Evolutionary conservation across 2,329 filamentous ascomycete genomes (phyloP).

Genomic region (Claviceps cyperi): DNA sequence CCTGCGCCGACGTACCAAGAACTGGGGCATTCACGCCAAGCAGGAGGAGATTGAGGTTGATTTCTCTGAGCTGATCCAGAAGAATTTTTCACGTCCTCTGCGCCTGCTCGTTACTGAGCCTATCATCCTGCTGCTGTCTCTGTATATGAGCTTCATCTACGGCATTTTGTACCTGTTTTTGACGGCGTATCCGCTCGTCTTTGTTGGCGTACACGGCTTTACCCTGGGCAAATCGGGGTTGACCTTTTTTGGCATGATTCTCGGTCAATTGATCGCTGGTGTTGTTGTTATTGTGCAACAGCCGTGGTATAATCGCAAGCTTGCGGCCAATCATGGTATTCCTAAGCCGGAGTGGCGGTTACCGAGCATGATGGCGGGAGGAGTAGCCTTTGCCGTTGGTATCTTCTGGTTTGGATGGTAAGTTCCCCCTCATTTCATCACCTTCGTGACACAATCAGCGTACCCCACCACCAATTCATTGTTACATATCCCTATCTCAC

Average conservation of each 20-base stretch:
- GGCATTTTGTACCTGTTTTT: conserved; percentile 73
- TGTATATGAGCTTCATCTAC: conserved; percentile 67
- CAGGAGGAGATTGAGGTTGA: conserved; percentile 59
- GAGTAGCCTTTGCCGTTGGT: conserved; percentile 44
- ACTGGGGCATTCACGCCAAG: conserved; percentile 59
- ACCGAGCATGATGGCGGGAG: conserved; percentile 45
- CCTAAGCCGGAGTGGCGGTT: conserved; percentile 54
- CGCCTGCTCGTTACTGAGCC: conserved; percentile 53
- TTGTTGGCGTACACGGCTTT: conserved; percentile 58
- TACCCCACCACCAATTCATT: too few relatives aligned
- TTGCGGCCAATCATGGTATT: conserved; percentile 50
- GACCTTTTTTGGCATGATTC: conserved; percentile 74
- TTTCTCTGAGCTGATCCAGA: conserved; percentile 45
- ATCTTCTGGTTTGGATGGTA: conserved; percentile 69
- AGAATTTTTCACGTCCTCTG: conserved; percentile 53
- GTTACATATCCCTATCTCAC: not conserved
- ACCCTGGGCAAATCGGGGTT: conserved; percentile 56
- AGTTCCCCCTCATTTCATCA: conserved; percentile 7
- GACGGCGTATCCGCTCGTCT: conserved; percentile 72
- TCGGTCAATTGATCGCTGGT: conserved; percentile 56
- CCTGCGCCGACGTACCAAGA: conserved; percentile 47
- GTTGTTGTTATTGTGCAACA: conserved; percentile 47
- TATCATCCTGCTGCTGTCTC: conserved; percentile 50
- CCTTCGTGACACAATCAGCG: not conserved
- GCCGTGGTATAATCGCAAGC: conserved; percentile 53